A percentile compares a stretch with the other conserved stretches of the same genome.
Evolutionary conservation across 1,284 basidiomycete genomes (phyloP).

Genomic region (Rhodotorula sp.): DNA sequence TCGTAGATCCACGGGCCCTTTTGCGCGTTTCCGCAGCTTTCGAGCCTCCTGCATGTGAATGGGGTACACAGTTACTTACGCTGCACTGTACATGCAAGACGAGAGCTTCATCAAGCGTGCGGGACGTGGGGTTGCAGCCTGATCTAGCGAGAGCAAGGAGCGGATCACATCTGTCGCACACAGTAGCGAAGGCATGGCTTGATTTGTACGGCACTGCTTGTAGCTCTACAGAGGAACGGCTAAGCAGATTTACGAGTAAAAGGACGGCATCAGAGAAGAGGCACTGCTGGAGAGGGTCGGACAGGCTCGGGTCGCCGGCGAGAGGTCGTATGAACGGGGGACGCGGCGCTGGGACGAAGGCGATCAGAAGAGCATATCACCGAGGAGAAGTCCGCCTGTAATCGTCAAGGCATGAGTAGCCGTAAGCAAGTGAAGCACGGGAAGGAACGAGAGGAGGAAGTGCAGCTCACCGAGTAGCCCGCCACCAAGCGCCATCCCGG

Average conservation of each 20-base stretch:
- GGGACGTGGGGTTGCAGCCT: no score
- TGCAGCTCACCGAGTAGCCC: constrained; percentile 8
- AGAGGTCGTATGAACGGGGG: neutral
- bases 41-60: neutral
- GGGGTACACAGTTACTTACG: no score
- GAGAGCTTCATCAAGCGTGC: no score
- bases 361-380: constrained; percentile 15
- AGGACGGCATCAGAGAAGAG: no score
- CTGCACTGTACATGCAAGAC: no score
- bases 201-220: no score
- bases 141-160: no score
- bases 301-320: no score
- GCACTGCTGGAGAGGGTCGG: no score
- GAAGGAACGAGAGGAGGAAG: no score
- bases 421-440: neutral
- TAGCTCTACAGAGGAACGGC: no score
- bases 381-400: constrained; percentile 15
- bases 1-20: constrained; percentile 8
- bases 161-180: no score
- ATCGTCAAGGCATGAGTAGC: neutral
- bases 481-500: constrained; percentile 12
- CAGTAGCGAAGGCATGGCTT: neutral
- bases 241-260: neutral
- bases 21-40: neutral
- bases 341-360: neutral